phyloP scores from a whole-genome alignment of 1,284 basidiomycete species.

The Neotropicomus parvogracilis region DNA sequence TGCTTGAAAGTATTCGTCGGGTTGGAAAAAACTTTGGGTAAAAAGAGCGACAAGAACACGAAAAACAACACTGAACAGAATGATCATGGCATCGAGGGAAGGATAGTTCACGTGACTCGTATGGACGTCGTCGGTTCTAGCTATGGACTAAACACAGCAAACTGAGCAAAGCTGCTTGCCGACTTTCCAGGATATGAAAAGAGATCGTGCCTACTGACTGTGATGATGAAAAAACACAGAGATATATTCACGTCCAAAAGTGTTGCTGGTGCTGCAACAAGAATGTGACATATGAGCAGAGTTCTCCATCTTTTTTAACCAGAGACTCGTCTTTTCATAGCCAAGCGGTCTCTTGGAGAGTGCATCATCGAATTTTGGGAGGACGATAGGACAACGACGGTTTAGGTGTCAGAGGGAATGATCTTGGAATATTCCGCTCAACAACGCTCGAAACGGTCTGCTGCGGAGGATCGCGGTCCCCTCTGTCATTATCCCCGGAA shows the following conservation, averaged over 20 bases:
- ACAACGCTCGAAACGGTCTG: constrained; percentile 25
- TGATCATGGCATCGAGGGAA: constrained; percentile 15
- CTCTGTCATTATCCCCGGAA: background rate
- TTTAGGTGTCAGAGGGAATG: constrained; percentile 18
- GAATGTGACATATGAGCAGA: background rate
- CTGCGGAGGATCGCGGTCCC: constrained; percentile 34
- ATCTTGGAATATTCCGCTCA: constrained; percentile 26
- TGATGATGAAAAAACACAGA: background rate
- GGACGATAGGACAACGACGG: constrained; percentile 1
- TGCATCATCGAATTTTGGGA: constrained; percentile 29
- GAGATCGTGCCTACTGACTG: too few species aligned
- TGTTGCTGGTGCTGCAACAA: background rate
- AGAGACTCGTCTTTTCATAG: constrained; percentile 38
- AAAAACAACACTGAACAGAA: constrained; percentile 38
- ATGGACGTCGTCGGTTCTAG: too few species aligned
- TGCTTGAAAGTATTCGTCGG: constrained; percentile 96
- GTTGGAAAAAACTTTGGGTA: constrained; percentile 91
- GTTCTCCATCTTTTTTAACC: background rate
- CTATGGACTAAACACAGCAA: too few species aligned
- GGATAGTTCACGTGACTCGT: too few species aligned
- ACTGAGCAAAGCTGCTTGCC: too few species aligned
- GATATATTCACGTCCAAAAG: background rate
- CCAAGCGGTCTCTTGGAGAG: background rate
- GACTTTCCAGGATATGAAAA: too few species aligned
- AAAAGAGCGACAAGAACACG: constrained; percentile 62